A percentile compares a stretch with the other conserved stretches of the same genome.
phyloP scores from a whole-genome alignment of 805 yeast species.

The Pichia occidentalis region DNA sequence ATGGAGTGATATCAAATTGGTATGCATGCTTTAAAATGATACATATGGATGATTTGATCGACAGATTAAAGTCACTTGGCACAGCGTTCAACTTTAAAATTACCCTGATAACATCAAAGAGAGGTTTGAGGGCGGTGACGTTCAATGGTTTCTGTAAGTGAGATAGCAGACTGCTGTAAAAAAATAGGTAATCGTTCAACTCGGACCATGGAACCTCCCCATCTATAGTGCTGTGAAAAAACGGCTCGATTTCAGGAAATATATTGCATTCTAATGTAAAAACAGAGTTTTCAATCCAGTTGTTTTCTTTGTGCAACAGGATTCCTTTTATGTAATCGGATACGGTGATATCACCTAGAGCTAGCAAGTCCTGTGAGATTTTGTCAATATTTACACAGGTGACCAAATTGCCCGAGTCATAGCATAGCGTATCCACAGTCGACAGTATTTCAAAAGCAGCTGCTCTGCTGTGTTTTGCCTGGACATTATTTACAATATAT shows the following conservation, averaged over 20 bases:
- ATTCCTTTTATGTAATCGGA: conserved; percentile 1
- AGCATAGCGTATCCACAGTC: neutral
- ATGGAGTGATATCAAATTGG: neutral
- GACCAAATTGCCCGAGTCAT: neutral
- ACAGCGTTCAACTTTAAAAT: neutral
- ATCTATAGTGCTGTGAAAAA: neutral
- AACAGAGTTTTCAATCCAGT: conserved; percentile 5
- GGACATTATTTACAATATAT: too few relatives aligned
- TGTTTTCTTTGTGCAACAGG: neutral
- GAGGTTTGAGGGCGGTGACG: neutral
- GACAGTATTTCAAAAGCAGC: too few relatives aligned
- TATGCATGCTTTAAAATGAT: neutral
- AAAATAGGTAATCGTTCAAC: too few relatives aligned
- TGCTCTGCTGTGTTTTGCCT: too few relatives aligned
- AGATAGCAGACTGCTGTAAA: too few relatives aligned
- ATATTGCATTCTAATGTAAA: conserved; percentile 1
- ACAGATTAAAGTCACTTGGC: neutral
- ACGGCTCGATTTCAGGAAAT: neutral
- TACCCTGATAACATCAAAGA: neutral
- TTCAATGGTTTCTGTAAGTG: too few relatives aligned
- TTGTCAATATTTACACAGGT: conserved; percentile 5
- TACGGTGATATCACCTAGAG: neutral
- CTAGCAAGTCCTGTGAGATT: neutral
- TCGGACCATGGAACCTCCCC: conserved; percentile 1
- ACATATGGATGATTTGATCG: neutral